Evolutionary conservation across 2,329 filamentous ascomycete species (phyloP).

Genomic region (Calonectria pseudoturangicola): DNA sequence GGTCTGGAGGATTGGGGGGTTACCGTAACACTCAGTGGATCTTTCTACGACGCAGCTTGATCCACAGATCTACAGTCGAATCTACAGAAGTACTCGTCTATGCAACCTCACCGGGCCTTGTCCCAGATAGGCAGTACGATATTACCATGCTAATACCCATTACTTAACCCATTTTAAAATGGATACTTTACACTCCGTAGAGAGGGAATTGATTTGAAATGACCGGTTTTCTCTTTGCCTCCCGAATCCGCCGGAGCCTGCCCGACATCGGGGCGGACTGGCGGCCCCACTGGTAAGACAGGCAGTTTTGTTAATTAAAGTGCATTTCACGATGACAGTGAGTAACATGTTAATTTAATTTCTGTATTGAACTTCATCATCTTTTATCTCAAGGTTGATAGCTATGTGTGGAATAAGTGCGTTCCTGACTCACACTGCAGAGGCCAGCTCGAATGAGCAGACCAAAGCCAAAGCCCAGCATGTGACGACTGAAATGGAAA

Average conservation of each 20-base stretch:
- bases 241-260: not conserved
- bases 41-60: not conserved
- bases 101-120: not conserved
- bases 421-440: not conserved
- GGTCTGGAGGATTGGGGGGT: not conserved
- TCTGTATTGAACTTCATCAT: not conserved
- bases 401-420: constrained; percentile 14
- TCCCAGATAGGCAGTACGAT: not conserved
- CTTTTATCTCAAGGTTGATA: not conserved
- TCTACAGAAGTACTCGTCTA: constrained; percentile 9
- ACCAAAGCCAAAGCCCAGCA: not conserved
- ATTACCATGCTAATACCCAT: not conserved
- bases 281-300: not conserved
- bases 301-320: not conserved
- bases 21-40: not conserved
- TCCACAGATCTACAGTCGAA: constrained; percentile 7
- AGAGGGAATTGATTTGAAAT: constrained; percentile 7
- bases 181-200: not conserved
- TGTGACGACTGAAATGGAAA: not conserved
- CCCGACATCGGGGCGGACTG: constrained; percentile 9
- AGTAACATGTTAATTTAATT: not conserved
- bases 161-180: not conserved
- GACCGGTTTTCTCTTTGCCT: not conserved
- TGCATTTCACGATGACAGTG: constrained; percentile 10
- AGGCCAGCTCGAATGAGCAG: not conserved